Conservation (phyloP, 148 eudicot genomes). For the Linanthus parryae region DNA sequence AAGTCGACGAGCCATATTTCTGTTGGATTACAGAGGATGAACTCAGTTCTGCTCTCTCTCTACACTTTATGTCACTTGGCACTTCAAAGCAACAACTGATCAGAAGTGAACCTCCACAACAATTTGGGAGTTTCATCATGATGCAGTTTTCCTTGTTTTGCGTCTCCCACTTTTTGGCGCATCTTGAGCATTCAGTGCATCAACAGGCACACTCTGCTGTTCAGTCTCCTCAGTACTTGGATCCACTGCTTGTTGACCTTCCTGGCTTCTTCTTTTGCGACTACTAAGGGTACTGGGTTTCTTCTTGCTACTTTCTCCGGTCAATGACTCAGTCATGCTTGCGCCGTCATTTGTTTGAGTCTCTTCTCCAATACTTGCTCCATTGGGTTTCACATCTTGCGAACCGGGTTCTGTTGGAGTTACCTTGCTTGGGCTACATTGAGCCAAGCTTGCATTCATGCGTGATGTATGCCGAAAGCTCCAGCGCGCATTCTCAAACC, state of each 20-base stretch:
- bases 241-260: slow-evolving; percentile 11
- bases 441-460: slow-evolving; percentile 22
- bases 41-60: background rate
- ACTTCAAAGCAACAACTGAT: background rate
- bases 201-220: slow-evolving; percentile 2
- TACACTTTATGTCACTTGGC: background rate
- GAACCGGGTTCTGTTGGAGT: too few species aligned
- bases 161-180: slow-evolving; percentile 16
- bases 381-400: too few species aligned
- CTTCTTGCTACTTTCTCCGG: slow-evolving; percentile 1
- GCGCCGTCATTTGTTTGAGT: too few species aligned
- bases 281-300: slow-evolving; percentile 12
- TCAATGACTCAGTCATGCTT: background rate
- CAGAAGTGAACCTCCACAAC: background rate
- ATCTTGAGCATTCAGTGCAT: slow-evolving; percentile 14
- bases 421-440: slow-evolving; percentile 17
- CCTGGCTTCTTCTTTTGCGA: slow-evolving; percentile 14
- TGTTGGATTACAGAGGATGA: background rate
- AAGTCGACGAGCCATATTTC: background rate
- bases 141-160: slow-evolving; percentile 8
- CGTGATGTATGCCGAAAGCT: slow-evolving; percentile 48
- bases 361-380: too few species aligned
- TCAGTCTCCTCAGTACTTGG: slow-evolving; percentile 2
- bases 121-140: slow-evolving; percentile 5
- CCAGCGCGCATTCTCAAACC: slow-evolving; percentile 97